Conservation (phyloP, 2,329 filamentous ascomycete species). For the Akanthomyces uredinophilus region DNA sequence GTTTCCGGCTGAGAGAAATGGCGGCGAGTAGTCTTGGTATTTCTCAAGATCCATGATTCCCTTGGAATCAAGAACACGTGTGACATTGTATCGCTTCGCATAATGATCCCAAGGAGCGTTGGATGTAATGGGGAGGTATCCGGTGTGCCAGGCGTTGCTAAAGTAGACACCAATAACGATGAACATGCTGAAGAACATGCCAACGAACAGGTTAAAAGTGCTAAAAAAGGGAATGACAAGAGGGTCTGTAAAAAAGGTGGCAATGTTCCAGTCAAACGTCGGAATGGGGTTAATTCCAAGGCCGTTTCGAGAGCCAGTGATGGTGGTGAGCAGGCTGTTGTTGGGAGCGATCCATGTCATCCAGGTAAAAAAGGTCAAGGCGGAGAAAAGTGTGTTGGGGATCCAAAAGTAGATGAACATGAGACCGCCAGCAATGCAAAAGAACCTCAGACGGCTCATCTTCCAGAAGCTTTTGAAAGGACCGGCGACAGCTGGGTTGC, state of each 20-base stretch:
- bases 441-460: constrained; percentile 37
- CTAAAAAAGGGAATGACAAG: constrained; percentile 33
- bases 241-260: constrained; percentile 25
- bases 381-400: constrained; percentile 44
- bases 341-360: constrained; percentile 44
- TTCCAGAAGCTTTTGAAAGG: constrained; percentile 29
- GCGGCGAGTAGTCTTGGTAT: constrained; percentile 40
- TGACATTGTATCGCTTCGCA: constrained; percentile 33
- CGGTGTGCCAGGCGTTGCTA: constrained; percentile 38
- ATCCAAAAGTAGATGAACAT: constrained; percentile 51
- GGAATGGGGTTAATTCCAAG: constrained; percentile 34
- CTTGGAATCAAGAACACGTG: constrained; percentile 28
- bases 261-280: constrained; percentile 38
- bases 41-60: constrained; percentile 32
- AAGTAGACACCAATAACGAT: constrained; percentile 39
- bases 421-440: constrained; percentile 33
- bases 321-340: constrained; percentile 30
- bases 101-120: constrained; percentile 38
- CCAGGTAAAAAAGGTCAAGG: constrained; percentile 43
- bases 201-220: constrained; percentile 33
- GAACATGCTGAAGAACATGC: constrained; percentile 31
- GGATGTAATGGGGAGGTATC: constrained; percentile 42
- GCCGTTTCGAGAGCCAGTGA: constrained; percentile 32
- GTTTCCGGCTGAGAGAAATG: constrained; percentile 26
- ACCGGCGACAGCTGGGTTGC: constrained; percentile 20